Percentiles rank a stretch among this genome's conserved stretches.
These are phyloP conservation scores for Botrytis tulipae DNA, from an alignment of 2,329 filamentous ascomycete genomes.

Conservation along the genomic window DNA sequence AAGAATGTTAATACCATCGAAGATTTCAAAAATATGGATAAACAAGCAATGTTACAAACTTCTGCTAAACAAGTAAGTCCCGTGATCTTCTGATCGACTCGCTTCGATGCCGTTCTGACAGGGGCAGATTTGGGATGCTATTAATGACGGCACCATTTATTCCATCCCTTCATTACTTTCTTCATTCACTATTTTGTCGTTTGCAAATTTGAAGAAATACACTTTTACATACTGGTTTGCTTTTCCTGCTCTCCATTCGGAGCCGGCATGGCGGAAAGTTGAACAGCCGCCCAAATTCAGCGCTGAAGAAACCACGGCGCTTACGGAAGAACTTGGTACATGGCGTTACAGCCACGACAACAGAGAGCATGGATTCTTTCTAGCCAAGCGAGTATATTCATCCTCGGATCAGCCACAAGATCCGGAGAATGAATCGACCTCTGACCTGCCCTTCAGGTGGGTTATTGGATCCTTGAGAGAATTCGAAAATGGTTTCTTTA, in stretches of 20 bases:
- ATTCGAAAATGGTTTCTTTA: constrained; percentile 88
- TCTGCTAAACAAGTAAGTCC: constrained; percentile 70
- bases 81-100: neutral
- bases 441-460: constrained; percentile 63
- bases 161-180: constrained; percentile 88
- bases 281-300: constrained; percentile 53
- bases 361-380: constrained; percentile 89
- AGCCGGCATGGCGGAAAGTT: constrained; percentile 73
- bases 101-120: constrained; percentile 10
- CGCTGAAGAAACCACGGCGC: constrained; percentile 67
- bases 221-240: constrained; percentile 98
- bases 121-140: constrained; percentile 88
- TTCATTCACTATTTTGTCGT: constrained; percentile 86
- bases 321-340: constrained; percentile 81
- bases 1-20: constrained; percentile 96
- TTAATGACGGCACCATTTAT: constrained; percentile 94
- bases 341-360: constrained; percentile 82
- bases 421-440: constrained; percentile 48
- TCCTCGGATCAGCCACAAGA: constrained; percentile 42
- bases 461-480: constrained; percentile 70
- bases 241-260: constrained; percentile 88
- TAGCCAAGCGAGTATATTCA: constrained; percentile 71
- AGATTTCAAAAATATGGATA: constrained; percentile 84
- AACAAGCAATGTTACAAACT: constrained; percentile 71
- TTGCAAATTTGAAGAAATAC: constrained; percentile 95